Conservation (phyloP, 2,329 filamentous ascomycete genomes). For the Pestalotiopsis sp. region DNA sequence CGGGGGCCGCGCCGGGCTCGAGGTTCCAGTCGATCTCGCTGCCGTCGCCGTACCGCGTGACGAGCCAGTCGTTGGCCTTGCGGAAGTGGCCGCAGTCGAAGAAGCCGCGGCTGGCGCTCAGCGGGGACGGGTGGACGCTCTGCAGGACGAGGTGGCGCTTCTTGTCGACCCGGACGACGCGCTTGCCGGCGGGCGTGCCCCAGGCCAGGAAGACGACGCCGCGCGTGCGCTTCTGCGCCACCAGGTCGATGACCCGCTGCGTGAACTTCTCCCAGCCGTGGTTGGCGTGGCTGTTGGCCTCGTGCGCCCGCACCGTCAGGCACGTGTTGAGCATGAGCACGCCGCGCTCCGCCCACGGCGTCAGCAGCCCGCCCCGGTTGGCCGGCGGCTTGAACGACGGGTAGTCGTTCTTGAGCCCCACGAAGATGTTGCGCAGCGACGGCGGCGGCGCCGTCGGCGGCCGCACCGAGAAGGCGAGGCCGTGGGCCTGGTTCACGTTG, state of each 20-base stretch:
- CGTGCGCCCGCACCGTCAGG: conserved; percentile 86
- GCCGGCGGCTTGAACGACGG: conserved; percentile 76
- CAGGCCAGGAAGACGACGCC: conserved; percentile 96
- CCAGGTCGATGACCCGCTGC: conserved; percentile 85
- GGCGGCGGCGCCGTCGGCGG: conserved; percentile 87
- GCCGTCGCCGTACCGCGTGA: conserved; percentile 74
- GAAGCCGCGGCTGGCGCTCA: conserved; percentile 82
- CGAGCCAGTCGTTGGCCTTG: conserved; percentile 84
- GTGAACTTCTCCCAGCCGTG: conserved; percentile 94
- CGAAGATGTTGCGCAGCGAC: conserved; percentile 93
- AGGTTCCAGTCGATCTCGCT: conserved; percentile 85
- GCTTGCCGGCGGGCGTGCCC: conserved; percentile 82
- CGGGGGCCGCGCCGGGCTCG: conserved; percentile 28
- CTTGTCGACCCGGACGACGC: conserved; percentile 73
- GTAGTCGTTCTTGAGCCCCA: conserved; percentile 83
- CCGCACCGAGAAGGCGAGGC: conserved; percentile 92
- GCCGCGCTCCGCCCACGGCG: conserved; percentile 90
- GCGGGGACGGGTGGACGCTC: conserved; percentile 89
- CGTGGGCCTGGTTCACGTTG: conserved; percentile 92
- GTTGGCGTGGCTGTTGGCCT: conserved; percentile 83
- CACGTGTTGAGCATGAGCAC: conserved; percentile 95
- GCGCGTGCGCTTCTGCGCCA: conserved; percentile 72
- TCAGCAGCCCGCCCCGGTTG: conserved; percentile 80
- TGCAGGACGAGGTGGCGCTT: conserved; percentile 80
- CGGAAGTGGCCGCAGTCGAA: conserved; percentile 83